These are phyloP conservation scores for Puccinia polysora DNA, from an alignment of 1,284 basidiomycete species.

Conservation along the genomic window DNA sequence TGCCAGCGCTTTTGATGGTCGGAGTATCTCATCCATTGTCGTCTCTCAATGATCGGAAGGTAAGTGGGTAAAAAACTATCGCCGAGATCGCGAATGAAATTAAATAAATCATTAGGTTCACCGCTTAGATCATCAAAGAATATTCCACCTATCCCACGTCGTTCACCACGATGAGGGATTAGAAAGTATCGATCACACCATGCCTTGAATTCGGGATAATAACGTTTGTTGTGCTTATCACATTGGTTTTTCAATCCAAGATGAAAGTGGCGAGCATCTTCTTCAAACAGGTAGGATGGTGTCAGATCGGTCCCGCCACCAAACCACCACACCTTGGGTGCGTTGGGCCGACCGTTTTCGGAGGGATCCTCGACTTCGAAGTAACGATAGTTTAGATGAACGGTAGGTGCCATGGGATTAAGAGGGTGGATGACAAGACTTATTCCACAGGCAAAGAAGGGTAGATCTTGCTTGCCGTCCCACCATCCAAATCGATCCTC, in stretches of 20 bases:
- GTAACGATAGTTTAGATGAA: constrained; percentile 95
- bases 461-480: constrained; percentile 61
- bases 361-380: constrained; percentile 62
- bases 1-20: constrained; percentile 76
- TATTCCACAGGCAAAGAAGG: constrained; percentile 90
- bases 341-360: constrained; percentile 50
- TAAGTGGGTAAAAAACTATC: constrained; percentile 81
- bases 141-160: constrained; percentile 89
- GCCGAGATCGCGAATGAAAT: constrained; percentile 66
- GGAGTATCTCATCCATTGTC: constrained; percentile 61
- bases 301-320: constrained; percentile 96
- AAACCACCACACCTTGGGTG: constrained; percentile 92
- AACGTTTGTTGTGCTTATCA: constrained; percentile 64
- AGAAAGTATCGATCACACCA: constrained; percentile 99
- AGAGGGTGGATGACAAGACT: constrained; percentile 88
- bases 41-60: constrained; percentile 69
- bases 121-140: constrained; percentile 86
- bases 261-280: constrained; percentile 76
- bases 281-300: constrained; percentile 82
- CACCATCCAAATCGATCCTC: constrained; percentile 43
- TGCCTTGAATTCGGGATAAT: constrained; percentile 79
- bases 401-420: constrained; percentile 65
- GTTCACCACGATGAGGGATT: constrained; percentile 85
- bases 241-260: constrained; percentile 70
- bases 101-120: constrained; percentile 65